Base-by-base conservation (phyloP, 2,329 filamentous ascomycete genomes). In the Penicillium corylophilum region DNA sequence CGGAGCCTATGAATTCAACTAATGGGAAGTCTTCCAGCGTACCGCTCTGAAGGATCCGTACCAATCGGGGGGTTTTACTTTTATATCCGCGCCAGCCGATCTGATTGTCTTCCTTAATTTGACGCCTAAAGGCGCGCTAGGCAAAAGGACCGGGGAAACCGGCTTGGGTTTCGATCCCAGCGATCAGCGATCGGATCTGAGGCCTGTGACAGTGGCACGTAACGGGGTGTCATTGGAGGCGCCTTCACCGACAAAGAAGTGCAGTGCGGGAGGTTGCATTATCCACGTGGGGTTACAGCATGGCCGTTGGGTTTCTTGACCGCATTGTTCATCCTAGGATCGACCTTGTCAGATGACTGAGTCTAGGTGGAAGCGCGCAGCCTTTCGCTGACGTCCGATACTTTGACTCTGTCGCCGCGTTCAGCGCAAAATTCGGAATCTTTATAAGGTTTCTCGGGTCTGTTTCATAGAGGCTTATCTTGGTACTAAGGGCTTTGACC, bases 51-150 rank as follows among this genome's bases (percentile, higher is more conserved):
- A 38, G 28, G 29, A 24, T 53, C 53, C 44, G 51, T 48, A 54
- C 53, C 60, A 63, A 62, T 60, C 60, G 60, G 60, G 59, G 59
- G 18, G 31, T n/a, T 40, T 44, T 5, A 16, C 46, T 22, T 18
- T n/a, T 16, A 20, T 52, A 53, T 63, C 60, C 60, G 60, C 54
- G 49, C 58, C 60, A 60, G 40, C 53, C 54, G 55, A 62, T 63
- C 59, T 52, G 52, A 50, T 59, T 50, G 53, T 48, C 24, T 9
- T 12, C 16, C 44, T 26, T 23, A 3, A n/a, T 24, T 26, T 48
- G 45, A 23, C 28, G 44, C 44, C 22, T 26, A 42, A 33, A 40
- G 28, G 16, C 13, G 26, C 13, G 13, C 41, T 2, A 12, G 4
- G n/a, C n/a, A n/a, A n/a, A 12, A 9, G 23, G 23, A 5, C 41